Evolutionary conservation across 768 basidiomycete genomes (phyloP).

Genomic region (Suillus americanus): DNA sequence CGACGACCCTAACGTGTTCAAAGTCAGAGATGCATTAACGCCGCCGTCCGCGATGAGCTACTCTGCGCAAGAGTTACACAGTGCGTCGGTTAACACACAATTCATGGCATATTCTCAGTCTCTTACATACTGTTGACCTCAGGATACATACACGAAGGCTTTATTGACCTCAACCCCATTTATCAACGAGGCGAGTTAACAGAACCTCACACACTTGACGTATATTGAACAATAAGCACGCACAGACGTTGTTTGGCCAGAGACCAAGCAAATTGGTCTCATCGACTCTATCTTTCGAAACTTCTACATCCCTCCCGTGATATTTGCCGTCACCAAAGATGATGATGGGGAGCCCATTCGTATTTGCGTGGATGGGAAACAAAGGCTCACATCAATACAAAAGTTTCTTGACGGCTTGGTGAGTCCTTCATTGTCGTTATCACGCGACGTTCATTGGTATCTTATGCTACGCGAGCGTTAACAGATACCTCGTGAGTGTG

Average conservation of each 20-base stretch:
- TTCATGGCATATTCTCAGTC: neutral
- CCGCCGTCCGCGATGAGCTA: conserved; percentile 41
- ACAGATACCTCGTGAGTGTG: conserved; percentile 55
- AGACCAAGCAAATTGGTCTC: conserved; percentile 57
- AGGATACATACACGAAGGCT: conserved; percentile 61
- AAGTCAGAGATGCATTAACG: conserved; percentile 40
- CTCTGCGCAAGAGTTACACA: conserved; percentile 46
- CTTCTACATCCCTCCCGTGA: conserved; percentile 51
- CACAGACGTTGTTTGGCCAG: conserved; percentile 76
- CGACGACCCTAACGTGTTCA: conserved; percentile 43
- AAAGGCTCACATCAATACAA: conserved; percentile 47
- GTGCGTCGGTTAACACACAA: conserved; percentile 29
- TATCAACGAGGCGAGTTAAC: conserved; percentile 64
- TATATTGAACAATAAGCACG: neutral
- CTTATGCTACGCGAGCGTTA: conserved; percentile 12
- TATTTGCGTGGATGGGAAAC: conserved; percentile 55
- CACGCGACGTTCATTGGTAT: neutral
- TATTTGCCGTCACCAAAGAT: conserved; percentile 44
- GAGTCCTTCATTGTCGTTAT: conserved; percentile 11
- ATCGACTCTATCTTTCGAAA: conserved; percentile 55
- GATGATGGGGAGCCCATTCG: conserved; percentile 40
- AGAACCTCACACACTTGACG: neutral
- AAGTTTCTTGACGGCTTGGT: conserved; percentile 49
- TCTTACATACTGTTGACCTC: neutral
- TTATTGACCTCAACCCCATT: conserved; percentile 66